Evolutionary conservation across 768 basidiomycete species (phyloP).

Genomic region (Mycena latifolia): DNA sequence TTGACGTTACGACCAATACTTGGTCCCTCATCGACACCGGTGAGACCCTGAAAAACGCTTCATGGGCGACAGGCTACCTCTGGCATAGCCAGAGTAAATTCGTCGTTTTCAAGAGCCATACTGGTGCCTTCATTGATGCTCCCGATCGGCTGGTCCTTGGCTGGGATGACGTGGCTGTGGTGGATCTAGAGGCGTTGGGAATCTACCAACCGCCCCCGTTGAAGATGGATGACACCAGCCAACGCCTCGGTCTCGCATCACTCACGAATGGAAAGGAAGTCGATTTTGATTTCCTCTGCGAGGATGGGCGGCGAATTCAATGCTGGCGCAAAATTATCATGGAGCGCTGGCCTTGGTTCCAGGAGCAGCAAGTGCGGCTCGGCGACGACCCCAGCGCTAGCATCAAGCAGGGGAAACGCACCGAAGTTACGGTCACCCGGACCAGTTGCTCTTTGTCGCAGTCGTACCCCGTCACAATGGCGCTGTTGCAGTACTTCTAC

Average conservation of each 20-base stretch:
- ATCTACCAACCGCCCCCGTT: slow-evolving; percentile 36
- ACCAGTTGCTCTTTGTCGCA: slow-evolving; percentile 21
- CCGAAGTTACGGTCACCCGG: slow-evolving; percentile 10
- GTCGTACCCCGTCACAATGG: slow-evolving; percentile 32
- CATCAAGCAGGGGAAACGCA: slow-evolving; percentile 16
- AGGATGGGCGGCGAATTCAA: slow-evolving; percentile 32
- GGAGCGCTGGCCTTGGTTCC: slow-evolving; percentile 36
- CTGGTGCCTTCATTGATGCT: background rate
- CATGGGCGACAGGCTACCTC: slow-evolving; percentile 27
- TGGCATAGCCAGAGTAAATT: slow-evolving; percentile 32
- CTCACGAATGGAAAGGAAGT: slow-evolving; percentile 13
- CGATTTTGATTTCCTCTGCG: slow-evolving; percentile 36
- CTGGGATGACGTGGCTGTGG: slow-evolving; percentile 25
- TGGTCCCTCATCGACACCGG: slow-evolving; percentile 31
- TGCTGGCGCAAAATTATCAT: slow-evolving; percentile 27
- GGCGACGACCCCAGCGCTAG: background rate
- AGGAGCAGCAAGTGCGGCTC: slow-evolving; percentile 18
- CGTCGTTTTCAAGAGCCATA: slow-evolving; percentile 21
- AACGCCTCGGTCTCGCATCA: slow-evolving; percentile 21
- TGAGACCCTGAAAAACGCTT: slow-evolving; percentile 10
- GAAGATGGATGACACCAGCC: slow-evolving; percentile 11
- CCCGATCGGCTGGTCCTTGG: background rate
- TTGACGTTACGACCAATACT: slow-evolving; percentile 22
- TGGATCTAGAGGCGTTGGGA: slow-evolving; percentile 36
- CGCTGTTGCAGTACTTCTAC: slow-evolving; percentile 38